Base-by-base conservation (phyloP, 1,284 basidiomycete species). In the Fereydounia khargensis region DNA sequence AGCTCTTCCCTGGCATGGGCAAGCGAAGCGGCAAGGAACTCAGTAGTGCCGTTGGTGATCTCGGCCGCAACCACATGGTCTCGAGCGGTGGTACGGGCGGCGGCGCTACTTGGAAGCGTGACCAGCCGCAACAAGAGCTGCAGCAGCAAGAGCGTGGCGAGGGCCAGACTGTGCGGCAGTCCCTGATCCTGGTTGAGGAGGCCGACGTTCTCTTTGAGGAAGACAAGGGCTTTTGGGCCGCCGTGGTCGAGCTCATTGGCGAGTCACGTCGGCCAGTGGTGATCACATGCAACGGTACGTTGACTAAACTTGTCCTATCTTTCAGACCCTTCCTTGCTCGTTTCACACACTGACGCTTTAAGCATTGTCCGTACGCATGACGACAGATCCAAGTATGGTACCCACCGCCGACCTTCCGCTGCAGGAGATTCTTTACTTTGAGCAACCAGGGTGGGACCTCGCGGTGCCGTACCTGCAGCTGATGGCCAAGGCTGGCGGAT, bases 111-210 rank as follows among this genome's bases (percentile, higher is more conserved):
- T 50, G 50, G 42, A 44, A 42, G 17, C 19, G 1, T 23, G 17
- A 2, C 40, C 45, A 3, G 3, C 20, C 22, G 8, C 27, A 18
- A 18, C 22, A n/a, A n/a, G n/a, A n/a, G n/a, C n/a, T n/a, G n/a
- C n/a, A n/a, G n/a, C n/a, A n/a, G n/a, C n/a, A n/a, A n/a, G n/a
- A n/a, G n/a, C n/a, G n/a, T n/a, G 33, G 33, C 2, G 18, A 28
- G 10, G 10, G 10, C 27, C 9, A 35, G 3, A 19, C 18, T 7
- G 70, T 86, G 38, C 81, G 83, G 35, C 94, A 99, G 77, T 92
- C 89, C 1, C 77, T 95, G 37, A 88, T 98, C 61, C 80, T 99
- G 24, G 79, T 99, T n/a, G 95, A 99, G 76, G 95, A 98, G 74
- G 94, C 89, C 7, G 95, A 99, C 76, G 83, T 97, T 28, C 79